Evolutionary conservation across 2,329 filamentous ascomycete genomes (phyloP), one percentile per base, ranked within the genome.

Genomic region (Epichloe coenophiala): DNA sequence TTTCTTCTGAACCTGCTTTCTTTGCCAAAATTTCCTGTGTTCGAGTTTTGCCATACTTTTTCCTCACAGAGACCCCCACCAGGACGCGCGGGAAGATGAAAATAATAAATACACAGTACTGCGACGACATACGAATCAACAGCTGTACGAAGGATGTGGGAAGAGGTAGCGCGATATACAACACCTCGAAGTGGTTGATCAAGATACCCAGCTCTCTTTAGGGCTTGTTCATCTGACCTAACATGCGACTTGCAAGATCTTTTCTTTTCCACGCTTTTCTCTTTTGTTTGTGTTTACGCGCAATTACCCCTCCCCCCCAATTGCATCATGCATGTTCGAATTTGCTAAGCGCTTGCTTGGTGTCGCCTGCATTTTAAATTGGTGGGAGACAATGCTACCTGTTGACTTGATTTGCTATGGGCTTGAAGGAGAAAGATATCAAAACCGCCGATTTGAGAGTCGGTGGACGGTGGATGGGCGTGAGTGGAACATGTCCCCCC

Each of bases 181-280:
- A 54, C 35, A 59, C 56, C 55, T 53, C 56, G 58, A 58, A 55
- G 57, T 58, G 58, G 59, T 62, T 61, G 59, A 61, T 58, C 56
- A 64, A 68, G 65, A 68, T 68, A 68, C 66, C 66, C 65, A 67
- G 64, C 63, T 66, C 61, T 60, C 56, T 40, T 36, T 57, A 61
- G 63, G 63, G 61, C 63, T 65, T 63, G 62, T 63, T 63, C 58
- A 60, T 62, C 62, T 61, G 59, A 61, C 59, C 55, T 57, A 55
- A 53, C 52, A 52, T 47, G 51, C 48, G 37, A 40, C 48, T 40
- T 50, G 43, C 51, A 40, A 39, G 17, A 47, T 38, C 36, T 39
- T 45, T 27, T 47, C 13, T 33, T 43, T 41, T 43, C 9, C 27
- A 19, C 7, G 13, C 53, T 56, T 55, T 51, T 49, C 57, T 55